Evolutionary conservation across 257 asterid genomes (phyloP).

Genomic region (Linderniella brevidens): DNA sequence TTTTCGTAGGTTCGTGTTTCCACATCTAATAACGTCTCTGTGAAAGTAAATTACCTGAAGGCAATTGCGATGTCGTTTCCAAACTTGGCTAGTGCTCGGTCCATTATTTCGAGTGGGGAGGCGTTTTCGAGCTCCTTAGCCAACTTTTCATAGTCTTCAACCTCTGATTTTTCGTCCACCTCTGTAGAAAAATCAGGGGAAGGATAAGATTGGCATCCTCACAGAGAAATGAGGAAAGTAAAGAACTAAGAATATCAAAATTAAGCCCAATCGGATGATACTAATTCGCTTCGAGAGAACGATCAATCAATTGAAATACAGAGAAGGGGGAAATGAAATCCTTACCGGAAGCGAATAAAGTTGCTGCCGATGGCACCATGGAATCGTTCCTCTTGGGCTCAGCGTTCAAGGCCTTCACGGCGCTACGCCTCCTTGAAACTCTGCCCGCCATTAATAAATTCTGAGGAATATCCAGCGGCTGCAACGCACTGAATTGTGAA

Average conservation of each 20-base stretch:
- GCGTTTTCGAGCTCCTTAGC: constrained; percentile 34
- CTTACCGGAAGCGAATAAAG: constrained; percentile 21
- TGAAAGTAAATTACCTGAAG: constrained; percentile 20
- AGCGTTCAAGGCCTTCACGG: constrained; percentile 18
- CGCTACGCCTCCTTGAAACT: constrained; percentile 18
- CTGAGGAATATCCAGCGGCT: constrained; percentile 28
- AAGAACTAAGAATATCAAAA: not conserved
- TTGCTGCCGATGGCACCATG: constrained; percentile 23
- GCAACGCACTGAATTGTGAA: constrained; percentile 24
- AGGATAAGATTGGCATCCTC: not conserved
- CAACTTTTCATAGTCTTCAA: constrained; percentile 30
- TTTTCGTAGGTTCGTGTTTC: not conserved
- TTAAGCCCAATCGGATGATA: not conserved
- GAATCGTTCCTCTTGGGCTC: constrained; percentile 23
- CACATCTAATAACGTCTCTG: not conserved
- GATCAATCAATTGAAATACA: not conserved
- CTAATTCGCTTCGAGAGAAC: not conserved
- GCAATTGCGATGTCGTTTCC: constrained; percentile 56
- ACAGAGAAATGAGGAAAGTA: not conserved
- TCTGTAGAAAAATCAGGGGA: constrained; percentile 11
- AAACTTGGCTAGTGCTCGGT: constrained; percentile 36
- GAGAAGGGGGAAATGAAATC: not conserved
- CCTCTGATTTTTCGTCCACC: constrained; percentile 20
- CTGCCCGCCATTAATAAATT: constrained; percentile 13
- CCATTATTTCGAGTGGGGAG: constrained; percentile 54